Conservation (phyloP, 805 yeast genomes). For the Phaffomyces antillensis region DNA sequence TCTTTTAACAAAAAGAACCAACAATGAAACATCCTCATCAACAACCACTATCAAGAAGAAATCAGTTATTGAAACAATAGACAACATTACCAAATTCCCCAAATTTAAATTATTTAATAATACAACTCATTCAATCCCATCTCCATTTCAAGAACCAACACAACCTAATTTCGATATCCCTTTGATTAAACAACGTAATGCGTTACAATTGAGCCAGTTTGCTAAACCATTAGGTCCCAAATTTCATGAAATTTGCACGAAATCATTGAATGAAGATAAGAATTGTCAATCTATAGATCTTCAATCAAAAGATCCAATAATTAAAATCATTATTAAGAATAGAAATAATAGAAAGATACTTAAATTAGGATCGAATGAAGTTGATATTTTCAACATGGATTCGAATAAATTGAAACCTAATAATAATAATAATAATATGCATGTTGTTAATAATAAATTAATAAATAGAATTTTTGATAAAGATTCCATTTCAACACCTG, state of each 20-base stretch:
- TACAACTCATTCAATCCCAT: conserved; percentile 13
- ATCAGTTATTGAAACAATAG: neutral
- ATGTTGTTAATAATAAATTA: conserved; percentile 1
- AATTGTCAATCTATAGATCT: conserved; percentile 5
- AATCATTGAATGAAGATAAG: conserved; percentile 1
- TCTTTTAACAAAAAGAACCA: neutral
- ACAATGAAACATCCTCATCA: neutral
- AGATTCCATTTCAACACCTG: conserved; percentile 13
- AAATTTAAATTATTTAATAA: conserved; percentile 8
- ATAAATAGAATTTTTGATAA: conserved; percentile 7
- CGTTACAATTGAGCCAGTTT: conserved; percentile 6
- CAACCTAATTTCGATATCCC: conserved; percentile 13
- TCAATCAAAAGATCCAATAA: conserved; percentile 5
- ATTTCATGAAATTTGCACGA: conserved; percentile 1
- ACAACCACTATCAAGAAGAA: conserved; percentile 2
- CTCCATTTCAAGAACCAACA: neutral
- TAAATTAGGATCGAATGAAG: conserved; percentile 14
- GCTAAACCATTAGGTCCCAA: conserved; percentile 4
- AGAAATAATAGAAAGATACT: conserved; percentile 8
- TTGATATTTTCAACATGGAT: conserved; percentile 9
- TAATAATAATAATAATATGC: conserved; percentile 1
- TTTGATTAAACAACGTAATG: conserved; percentile 8
- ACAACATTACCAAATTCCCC: conserved; percentile 11
- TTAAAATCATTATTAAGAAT: conserved; percentile 4
- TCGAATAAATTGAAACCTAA: conserved; percentile 7